Base-by-base conservation (phyloP, 108 stramenopile species). In the Schizochytrium sp. region DNA sequence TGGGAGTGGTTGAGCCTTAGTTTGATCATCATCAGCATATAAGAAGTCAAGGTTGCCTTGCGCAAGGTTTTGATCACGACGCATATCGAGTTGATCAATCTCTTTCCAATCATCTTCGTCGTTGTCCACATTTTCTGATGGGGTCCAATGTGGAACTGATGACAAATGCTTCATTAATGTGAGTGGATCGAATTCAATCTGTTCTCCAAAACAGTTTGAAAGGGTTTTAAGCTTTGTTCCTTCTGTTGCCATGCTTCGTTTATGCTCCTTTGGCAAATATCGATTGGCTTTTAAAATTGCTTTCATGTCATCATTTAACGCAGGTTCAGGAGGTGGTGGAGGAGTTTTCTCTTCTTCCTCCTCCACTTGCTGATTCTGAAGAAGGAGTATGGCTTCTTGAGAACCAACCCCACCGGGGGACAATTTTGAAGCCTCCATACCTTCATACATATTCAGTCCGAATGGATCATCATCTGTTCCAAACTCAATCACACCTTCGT, bases 141-240 rank as follows among this genome's bases (percentile, higher is more conserved):
- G 50, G 45, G 10, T 40, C 76, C 76, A 83, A 53, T 83, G 76
- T 28, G 76, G 76, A 1, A 83, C 3, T 55, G 76, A 83, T 2
- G 47, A 17, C 10, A 55, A n/a, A 13, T 83, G 76, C 53, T 83
- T 83, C 76, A 83, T 83, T 5, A 83, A 53, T 5, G 76, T 55
- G 28, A 83, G 76, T 0, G 76, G 76, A 10, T 49, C 53, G 76
- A 83, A 83, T 13, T 83, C 28, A 42, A 83, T 83, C 4, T 49
- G 28, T 50, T 83, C 76, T 13, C 76, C 76, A 28, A 83, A 83
- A 40, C 76, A 83, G 55, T 83, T 83, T 55, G 76, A 83, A 10
- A 13, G 10, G 10, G 45, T 83, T 5, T n/a, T 17, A 10, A 83
- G 13, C 28, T 7, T 56, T 10, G 28, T 49, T 0, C 55, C 76